Evolutionary conservation across 257 asterid genomes (phyloP).

Genomic region (Perilla frutescens): DNA sequence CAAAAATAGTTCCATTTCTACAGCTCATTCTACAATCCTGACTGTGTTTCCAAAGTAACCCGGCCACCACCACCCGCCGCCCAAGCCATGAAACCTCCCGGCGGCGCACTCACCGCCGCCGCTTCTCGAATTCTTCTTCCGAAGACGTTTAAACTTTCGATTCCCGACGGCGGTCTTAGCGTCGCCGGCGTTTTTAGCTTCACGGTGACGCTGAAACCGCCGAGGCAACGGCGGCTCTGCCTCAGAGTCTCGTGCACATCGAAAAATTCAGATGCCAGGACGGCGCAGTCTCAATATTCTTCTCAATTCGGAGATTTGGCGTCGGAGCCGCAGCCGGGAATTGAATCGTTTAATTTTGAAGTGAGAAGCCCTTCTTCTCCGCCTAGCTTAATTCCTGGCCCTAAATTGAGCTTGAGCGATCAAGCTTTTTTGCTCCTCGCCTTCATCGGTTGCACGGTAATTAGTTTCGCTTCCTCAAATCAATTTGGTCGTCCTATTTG

Average conservation of each 20-base stretch:
- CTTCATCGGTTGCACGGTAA: conserved; percentile 83
- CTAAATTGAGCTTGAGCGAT: conserved; percentile 64
- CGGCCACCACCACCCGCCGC: conserved; percentile 16
- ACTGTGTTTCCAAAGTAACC: conserved; percentile 36
- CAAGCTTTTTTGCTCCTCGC: conserved; percentile 72
- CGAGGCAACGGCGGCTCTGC: conserved; percentile 32
- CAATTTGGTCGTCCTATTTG: conserved; percentile 3
- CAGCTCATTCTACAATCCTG: conserved; percentile 17
- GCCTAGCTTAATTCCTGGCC: conserved; percentile 39
- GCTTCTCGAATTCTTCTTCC: conserved; percentile 31
- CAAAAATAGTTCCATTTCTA: conserved; percentile 23
- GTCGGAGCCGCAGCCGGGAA: conserved; percentile 33
- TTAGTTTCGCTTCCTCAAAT: background rate
- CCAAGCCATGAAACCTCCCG: conserved; percentile 41
- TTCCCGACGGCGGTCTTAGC: conserved; percentile 26
- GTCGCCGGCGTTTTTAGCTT: conserved; percentile 24
- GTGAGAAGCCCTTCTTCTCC: conserved; percentile 57
- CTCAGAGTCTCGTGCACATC: conserved; percentile 39
- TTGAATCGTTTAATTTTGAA: conserved; percentile 49
- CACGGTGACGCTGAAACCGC: conserved; percentile 35
- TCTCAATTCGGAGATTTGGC: conserved; percentile 35
- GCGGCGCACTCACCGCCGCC: conserved; percentile 39
- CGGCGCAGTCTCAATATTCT: conserved; percentile 33
- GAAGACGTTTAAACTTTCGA: background rate
- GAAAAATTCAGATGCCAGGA: conserved; percentile 32